Evolutionary conservation across 148 eudicot genomes (phyloP), one percentile per base, ranked within the genome.

Genomic region (Rhododendron griersonianum): DNA sequence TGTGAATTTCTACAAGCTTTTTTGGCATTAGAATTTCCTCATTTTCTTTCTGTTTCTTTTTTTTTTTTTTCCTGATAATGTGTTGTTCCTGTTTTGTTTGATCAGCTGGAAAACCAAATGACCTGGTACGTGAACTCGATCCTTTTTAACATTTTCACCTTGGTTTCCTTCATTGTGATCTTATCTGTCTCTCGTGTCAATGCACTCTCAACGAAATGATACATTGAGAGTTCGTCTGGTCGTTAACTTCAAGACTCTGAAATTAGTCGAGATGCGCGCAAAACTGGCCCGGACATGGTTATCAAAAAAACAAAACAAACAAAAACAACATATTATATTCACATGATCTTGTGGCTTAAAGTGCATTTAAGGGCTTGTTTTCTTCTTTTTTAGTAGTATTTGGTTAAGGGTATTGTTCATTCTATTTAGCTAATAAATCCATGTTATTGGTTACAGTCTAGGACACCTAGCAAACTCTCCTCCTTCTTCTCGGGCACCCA

Each of bases 401-500:
- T 69, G 35, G 37, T 69, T 11, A 10, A 69, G 35, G 35, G 75
- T 28, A 3, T 69, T 28, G 61, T 55, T 55, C 23, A 18, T 55
- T 55, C 61, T 55, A 55, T 18, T 55, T 4, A 16, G 16, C 61
- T 55, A 55, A 55, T 4, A 53, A 53, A 53, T 53, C 18, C 0
- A 14, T 53, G 80, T 23, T 65, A 16, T 39, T 3, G 35, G 0
- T 73, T 86, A 80, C 86, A 94, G 95, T 78, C 77, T 11, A 94
- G 93, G 76, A 53, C 89, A 15, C 89, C 98, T 11, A 94, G 92
- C 90, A 96, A 93, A 88, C 85, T 91, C 35, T 92, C 99, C 16
- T 19, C 92, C 1, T 78, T 96, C 83, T 96, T 96, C 88, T 95
- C 98, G 9, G 98, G 99, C 25, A 96, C 99, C 8, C 95, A 92